phyloP scores from a whole-genome alignment of 345 rosid genomes.

The Isatis tinctoria region DNA sequence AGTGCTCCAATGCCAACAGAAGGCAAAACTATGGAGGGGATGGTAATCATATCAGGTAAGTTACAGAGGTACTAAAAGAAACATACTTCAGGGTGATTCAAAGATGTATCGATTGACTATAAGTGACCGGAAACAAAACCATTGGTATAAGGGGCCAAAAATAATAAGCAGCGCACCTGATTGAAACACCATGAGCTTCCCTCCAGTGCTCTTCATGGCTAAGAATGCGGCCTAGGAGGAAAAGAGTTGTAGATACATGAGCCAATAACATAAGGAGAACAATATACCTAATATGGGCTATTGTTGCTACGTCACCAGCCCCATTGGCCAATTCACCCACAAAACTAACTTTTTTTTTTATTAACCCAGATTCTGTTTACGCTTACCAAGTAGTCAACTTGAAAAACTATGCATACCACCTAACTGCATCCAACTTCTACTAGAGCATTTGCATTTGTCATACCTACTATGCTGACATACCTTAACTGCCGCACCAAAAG shows the following conservation, averaged over 20 bases:
- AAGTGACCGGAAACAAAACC: constrained; percentile 7
- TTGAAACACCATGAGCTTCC: constrained; percentile 93
- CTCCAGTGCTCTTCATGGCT: constrained; percentile 95
- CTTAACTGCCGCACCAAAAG: constrained; percentile 98
- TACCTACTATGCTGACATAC: too few species aligned
- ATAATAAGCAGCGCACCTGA: constrained; percentile 49
- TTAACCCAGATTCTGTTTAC: not conserved
- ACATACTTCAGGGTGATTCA: not conserved
- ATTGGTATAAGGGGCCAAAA: not conserved
- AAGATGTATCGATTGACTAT: not conserved
- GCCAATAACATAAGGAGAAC: not conserved
- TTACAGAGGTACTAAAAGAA: not conserved
- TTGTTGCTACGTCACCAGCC: not conserved
- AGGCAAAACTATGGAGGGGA: constrained; percentile 62
- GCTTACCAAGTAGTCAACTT: not conserved
- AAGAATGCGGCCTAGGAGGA: constrained; percentile 75
- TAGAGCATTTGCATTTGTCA: constrained; percentile 5
- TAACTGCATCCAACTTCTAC: not conserved
- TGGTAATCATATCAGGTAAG: not conserved
- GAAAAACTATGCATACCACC: not conserved
- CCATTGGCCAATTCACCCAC: constrained; percentile 1
- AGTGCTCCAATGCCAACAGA: constrained; percentile 96
- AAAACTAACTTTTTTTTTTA: constrained; percentile 1
- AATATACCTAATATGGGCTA: not conserved
- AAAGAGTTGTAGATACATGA: not conserved